Conservation (phyloP, 768 basidiomycete genomes). For the Porpolomopsis calyptriformis region DNA sequence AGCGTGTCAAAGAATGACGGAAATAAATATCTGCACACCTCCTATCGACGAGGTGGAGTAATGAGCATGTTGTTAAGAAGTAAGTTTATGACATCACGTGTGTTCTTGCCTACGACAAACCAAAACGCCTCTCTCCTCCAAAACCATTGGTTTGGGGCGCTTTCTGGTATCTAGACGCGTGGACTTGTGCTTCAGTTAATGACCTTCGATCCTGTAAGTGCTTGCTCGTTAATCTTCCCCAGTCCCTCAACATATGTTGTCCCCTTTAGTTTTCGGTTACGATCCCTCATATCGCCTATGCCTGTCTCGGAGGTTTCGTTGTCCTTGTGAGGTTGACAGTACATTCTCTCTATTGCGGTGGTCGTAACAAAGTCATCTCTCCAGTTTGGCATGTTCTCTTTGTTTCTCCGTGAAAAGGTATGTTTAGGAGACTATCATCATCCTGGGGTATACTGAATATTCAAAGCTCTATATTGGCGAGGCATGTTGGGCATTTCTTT, state of each 20-base stretch:
- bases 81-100: no score
- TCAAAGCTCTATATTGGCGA: conserved; percentile 83
- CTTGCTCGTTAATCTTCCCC: neutral
- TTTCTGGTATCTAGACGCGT: no score
- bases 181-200: no score
- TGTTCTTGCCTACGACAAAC: no score
- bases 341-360: neutral
- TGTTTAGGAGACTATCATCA: conserved; percentile 10
- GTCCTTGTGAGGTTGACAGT: conserved; percentile 39
- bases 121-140: no score
- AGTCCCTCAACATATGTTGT: neutral
- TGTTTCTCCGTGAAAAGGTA: conserved; percentile 81
- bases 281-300: conserved; percentile 52
- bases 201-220: conserved; percentile 4
- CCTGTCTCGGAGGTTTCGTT: conserved; percentile 57
- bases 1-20: no score
- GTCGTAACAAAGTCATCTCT: neutral
- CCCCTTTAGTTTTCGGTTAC: conserved; percentile 36
- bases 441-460: neutral
- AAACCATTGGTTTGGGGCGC: no score
- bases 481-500: conserved; percentile 90
- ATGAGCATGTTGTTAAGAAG: no score
- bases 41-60: no score
- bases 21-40: no score
- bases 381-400: conserved; percentile 91